These are phyloP conservation scores for Chalara sp. DNA, from an alignment of 2,329 filamentous ascomycete genomes.

Conservation along the genomic window DNA sequence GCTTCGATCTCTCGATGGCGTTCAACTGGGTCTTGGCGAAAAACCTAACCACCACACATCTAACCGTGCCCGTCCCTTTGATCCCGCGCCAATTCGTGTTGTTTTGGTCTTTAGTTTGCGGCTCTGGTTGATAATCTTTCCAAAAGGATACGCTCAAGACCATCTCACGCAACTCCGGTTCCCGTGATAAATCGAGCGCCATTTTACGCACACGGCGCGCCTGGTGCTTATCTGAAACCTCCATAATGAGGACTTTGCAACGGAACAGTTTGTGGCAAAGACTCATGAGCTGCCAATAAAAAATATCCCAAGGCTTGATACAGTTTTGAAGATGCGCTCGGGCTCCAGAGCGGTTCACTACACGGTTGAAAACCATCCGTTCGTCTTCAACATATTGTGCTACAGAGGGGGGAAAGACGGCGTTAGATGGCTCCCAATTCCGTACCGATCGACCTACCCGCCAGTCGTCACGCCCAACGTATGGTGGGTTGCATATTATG, in stretches of 20 bases:
- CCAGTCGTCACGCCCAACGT: slow-evolving; percentile 64
- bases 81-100: slow-evolving; percentile 4
- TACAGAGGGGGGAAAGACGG: slow-evolving; percentile 52
- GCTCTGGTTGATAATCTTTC: slow-evolving; percentile 21
- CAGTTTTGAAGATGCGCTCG: too few relatives aligned
- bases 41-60: slow-evolving; percentile 9
- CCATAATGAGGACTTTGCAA: background rate
- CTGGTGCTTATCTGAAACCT: background rate
- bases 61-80: slow-evolving; percentile 15
- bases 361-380: too few relatives aligned
- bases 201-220: background rate
- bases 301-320: too few relatives aligned
- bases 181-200: too few relatives aligned
- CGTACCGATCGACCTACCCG: slow-evolving; percentile 69
- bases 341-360: too few relatives aligned
- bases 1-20: too few relatives aligned
- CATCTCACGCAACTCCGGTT: slow-evolving; percentile 29
- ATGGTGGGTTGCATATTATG: slow-evolving; percentile 84
- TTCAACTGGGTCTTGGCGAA: too few relatives aligned
- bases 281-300: too few relatives aligned
- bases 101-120: background rate
- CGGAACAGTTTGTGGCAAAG: background rate
- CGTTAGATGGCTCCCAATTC: slow-evolving; percentile 71
- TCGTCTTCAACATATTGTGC: too few relatives aligned
- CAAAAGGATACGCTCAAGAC: slow-evolving; percentile 68